Evolutionary conservation across 805 yeast genomes (phyloP).

Genomic region (Candida boleticola): DNA sequence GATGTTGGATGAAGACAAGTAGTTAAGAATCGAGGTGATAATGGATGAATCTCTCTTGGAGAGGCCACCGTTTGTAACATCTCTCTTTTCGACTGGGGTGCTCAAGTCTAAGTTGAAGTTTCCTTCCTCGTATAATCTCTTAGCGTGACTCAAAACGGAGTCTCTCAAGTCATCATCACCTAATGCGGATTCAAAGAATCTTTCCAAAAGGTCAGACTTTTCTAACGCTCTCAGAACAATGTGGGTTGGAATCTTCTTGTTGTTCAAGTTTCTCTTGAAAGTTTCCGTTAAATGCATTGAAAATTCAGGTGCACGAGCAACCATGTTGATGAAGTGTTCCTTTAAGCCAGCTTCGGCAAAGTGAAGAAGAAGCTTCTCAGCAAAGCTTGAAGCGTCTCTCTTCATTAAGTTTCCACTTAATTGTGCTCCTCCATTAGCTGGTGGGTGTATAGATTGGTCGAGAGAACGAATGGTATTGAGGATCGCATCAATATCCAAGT

Average conservation of each 20-base stretch:
- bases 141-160: conserved; percentile 15
- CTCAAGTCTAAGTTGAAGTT: conserved; percentile 6
- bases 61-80: conserved; percentile 2
- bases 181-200: conserved; percentile 16
- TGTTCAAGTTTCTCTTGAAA: not conserved
- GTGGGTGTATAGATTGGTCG: not conserved
- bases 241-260: conserved; percentile 1
- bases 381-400: conserved; percentile 1
- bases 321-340: conserved; percentile 1
- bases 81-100: conserved; percentile 11
- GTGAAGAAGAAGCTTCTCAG: not conserved
- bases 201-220: conserved; percentile 13
- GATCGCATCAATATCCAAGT: conserved; percentile 9
- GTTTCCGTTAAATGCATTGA: conserved; percentile 1
- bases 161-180: conserved; percentile 14
- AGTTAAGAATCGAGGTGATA: conserved; percentile 13
- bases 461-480: conserved; percentile 11
- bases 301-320: conserved; percentile 4
- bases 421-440: not conserved
- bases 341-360: conserved; percentile 3
- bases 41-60: conserved; percentile 14
- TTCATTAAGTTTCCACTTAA: not conserved
- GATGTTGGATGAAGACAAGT: conserved; percentile 21
- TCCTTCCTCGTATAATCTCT: conserved; percentile 14
- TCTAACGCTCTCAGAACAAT: conserved; percentile 8